A percentile compares a stretch with the other conserved stretches of the same genome.
phyloP scores from a whole-genome alignment of 495 filamentous ascomycete species.

The Hyaloscypha finlandica region DNA sequence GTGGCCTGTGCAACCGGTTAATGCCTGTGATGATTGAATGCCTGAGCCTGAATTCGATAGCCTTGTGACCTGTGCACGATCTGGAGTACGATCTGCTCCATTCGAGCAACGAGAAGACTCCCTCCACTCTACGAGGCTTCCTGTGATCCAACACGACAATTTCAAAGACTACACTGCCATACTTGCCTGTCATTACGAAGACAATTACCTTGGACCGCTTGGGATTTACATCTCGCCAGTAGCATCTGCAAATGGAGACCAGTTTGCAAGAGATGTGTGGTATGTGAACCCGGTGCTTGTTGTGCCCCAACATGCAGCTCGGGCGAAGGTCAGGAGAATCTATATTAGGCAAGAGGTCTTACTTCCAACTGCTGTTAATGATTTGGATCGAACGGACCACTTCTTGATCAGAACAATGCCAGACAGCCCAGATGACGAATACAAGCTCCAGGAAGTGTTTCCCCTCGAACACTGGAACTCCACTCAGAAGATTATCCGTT shows the following conservation, averaged over 20 bases:
- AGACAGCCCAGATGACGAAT: not conserved
- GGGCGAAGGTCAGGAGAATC: not conserved
- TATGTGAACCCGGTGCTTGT: not conserved
- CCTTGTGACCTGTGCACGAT: no score
- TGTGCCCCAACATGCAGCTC: conserved; percentile 3
- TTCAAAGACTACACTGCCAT: conserved; percentile 6
- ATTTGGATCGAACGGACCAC: conserved; percentile 9
- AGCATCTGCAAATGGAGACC: conserved; percentile 3
- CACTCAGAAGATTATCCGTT: conserved; percentile 6
- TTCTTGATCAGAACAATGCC: conserved; percentile 8
- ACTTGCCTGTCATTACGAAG: conserved; percentile 4
- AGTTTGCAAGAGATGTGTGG: conserved; percentile 10
- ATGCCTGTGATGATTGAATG: no score
- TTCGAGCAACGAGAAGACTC: not conserved
- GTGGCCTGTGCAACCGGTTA: no score
- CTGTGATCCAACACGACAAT: conserved; percentile 1
- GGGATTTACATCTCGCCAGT: conserved; percentile 11
- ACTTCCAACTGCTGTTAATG: not conserved
- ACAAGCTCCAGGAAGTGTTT: not conserved
- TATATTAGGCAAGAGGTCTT: conserved; percentile 10
- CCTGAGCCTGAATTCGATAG: no score
- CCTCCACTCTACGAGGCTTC: conserved; percentile 1
- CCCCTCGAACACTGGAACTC: conserved; percentile 2
- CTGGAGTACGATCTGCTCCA: not conserved
- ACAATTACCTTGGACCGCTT: conserved; percentile 14